These are phyloP conservation scores for Hanseniaspora gamundiae DNA, from an alignment of 1,139 yeast genomes.

Conservation along the genomic window DNA sequence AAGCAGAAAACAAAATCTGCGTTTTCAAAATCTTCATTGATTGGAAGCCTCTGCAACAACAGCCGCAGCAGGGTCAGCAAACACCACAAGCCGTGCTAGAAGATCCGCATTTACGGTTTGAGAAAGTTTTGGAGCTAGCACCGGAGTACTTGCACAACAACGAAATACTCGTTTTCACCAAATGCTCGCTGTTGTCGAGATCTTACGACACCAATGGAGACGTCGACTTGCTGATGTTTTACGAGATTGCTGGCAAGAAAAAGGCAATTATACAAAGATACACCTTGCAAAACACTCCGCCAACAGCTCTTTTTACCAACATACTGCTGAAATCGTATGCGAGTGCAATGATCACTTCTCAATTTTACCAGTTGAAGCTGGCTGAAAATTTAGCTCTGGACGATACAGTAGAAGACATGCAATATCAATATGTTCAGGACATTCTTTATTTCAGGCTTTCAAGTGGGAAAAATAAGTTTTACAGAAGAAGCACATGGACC, in stretches of 20 bases:
- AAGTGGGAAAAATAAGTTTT: slow-evolving; percentile 19
- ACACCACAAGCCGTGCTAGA: slow-evolving; percentile 14
- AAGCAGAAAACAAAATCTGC: slow-evolving; percentile 15
- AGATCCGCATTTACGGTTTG: slow-evolving; percentile 21
- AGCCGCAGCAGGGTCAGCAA: slow-evolving; percentile 6
- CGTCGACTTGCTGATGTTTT: slow-evolving; percentile 21
- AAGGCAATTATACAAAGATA: slow-evolving; percentile 19
- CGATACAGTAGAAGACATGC: slow-evolving; percentile 14
- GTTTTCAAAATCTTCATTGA: slow-evolving; percentile 22
- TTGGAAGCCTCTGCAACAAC: slow-evolving; percentile 18
- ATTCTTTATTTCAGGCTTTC: slow-evolving; percentile 18
- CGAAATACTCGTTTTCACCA: slow-evolving; percentile 13
- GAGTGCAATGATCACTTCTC: neutral
- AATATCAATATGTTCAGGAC: slow-evolving; percentile 19
- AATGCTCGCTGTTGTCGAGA: slow-evolving; percentile 20
- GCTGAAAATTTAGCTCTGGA: slow-evolving; percentile 14
- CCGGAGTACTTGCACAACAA: slow-evolving; percentile 18
- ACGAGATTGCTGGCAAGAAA: slow-evolving; percentile 16
- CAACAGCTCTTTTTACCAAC: slow-evolving; percentile 8
- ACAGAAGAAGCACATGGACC: slow-evolving; percentile 22
- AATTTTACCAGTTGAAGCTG: slow-evolving; percentile 6
- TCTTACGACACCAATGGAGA: slow-evolving; percentile 20
- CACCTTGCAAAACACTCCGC: slow-evolving; percentile 6
- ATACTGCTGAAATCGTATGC: slow-evolving; percentile 5
- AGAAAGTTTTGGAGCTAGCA: slow-evolving; percentile 16